phyloP scores from a whole-genome alignment of 139 green algal species.

The Closterium sp. region DNA sequence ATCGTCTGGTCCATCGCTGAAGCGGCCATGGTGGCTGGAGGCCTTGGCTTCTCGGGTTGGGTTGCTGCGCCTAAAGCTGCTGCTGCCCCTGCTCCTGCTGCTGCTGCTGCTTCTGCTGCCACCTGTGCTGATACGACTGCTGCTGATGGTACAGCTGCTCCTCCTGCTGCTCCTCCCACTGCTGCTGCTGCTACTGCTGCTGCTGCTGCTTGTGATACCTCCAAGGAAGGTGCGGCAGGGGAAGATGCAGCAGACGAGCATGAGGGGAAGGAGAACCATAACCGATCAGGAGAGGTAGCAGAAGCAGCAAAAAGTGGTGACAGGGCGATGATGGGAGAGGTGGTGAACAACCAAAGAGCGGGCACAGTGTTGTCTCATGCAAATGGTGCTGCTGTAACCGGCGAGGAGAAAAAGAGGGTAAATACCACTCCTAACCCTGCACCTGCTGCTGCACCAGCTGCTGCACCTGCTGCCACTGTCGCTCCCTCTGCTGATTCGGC shows the following conservation, averaged over 20 bases:
- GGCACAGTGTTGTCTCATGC: background rate
- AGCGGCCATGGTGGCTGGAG: constrained; percentile 20
- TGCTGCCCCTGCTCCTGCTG: background rate
- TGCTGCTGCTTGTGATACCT: background rate
- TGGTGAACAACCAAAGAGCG: background rate
- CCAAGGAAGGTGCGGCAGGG: background rate
- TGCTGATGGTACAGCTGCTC: background rate
- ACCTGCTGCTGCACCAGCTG: background rate
- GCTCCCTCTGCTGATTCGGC: background rate
- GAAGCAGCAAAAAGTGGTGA: background rate
- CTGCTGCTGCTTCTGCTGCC: background rate
- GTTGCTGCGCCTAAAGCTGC: background rate
- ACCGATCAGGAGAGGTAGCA: background rate
- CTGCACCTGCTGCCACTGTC: background rate
- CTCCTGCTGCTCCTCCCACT: background rate
- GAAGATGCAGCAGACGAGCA: background rate
- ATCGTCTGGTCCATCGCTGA: constrained; percentile 49
- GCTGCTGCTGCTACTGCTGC: background rate
- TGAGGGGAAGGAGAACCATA: background rate
- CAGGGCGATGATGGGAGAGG: background rate
- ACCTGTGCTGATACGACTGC: background rate
- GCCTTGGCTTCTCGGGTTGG: constrained; percentile 48
- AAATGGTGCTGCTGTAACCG: background rate
- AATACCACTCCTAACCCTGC: background rate
- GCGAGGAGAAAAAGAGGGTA: background rate